phyloP scores from a whole-genome alignment of 140 eudicot genomes.

The Senecio squalidus region DNA sequence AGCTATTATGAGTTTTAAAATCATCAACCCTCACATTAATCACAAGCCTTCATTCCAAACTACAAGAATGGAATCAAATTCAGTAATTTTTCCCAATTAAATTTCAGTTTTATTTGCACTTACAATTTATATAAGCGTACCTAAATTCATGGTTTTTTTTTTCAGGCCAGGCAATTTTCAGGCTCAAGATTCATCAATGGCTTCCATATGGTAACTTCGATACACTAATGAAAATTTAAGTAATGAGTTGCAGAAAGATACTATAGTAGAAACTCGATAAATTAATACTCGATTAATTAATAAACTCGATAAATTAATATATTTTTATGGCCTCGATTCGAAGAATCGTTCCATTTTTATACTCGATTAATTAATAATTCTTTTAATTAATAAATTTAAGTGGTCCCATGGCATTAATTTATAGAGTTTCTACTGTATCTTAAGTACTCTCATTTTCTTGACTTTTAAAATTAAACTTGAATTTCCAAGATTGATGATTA shows the following conservation, averaged over 20 bases:
- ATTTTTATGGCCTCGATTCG: no score
- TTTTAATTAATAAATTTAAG: no score
- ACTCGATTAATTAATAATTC: no score
- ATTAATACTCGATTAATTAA: no score
- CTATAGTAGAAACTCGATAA: no score
- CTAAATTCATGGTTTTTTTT: slow-evolving; percentile 6
- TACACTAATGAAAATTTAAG: no score
- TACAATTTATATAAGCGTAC: not conserved
- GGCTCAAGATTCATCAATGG: slow-evolving; percentile 42
- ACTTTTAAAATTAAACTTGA: no score
- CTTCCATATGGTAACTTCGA: slow-evolving; percentile 35
- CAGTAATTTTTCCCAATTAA: slow-evolving; percentile 21
- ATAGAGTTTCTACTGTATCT: no score
- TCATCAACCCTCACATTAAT: slow-evolving; percentile 38
- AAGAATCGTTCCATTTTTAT: not conserved
- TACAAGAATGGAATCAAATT: slow-evolving; percentile 34
- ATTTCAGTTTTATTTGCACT: not conserved
- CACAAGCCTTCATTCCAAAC: slow-evolving; percentile 27
- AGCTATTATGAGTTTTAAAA: slow-evolving; percentile 53
- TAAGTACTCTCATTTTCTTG: no score
- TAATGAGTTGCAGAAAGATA: no score
- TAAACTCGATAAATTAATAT: no score
- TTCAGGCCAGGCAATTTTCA: slow-evolving; percentile 54
- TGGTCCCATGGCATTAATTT: no score
- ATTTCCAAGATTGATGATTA: not conserved